Conservation (phyloP, 163 green algal species). For the Chlamydomonas reinhardtii region DNA sequence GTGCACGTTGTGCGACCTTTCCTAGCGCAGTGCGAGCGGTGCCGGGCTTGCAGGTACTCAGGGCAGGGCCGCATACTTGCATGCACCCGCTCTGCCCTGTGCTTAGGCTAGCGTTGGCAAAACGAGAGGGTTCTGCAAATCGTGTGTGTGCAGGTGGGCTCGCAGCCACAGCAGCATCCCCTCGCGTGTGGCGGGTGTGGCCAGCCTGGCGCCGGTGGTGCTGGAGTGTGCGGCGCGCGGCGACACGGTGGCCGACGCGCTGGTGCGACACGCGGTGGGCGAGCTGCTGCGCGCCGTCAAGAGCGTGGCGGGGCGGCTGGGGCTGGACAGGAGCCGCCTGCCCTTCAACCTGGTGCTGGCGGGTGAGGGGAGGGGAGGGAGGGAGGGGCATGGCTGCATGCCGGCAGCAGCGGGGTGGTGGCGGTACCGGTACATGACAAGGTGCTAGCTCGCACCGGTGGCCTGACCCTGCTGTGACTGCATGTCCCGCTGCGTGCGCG, state of each 20-base stretch:
- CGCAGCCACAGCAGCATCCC: slow-evolving; percentile 9
- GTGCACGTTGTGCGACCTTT: no score
- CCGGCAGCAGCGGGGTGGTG: no score
- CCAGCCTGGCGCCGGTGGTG: slow-evolving; percentile 40
- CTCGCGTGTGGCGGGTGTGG: slow-evolving; percentile 27
- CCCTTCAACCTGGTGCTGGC: slow-evolving; percentile 43
- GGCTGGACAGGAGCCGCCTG: slow-evolving; percentile 21
- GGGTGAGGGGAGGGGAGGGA: no score
- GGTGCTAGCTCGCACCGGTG: no score
- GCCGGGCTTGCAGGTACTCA: no score
- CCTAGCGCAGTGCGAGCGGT: no score
- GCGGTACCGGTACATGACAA: no score
- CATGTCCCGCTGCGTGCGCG: not conserved
- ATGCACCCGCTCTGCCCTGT: no score
- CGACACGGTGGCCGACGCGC: slow-evolving; percentile 43
- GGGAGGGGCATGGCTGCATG: not conserved
- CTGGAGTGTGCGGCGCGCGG: slow-evolving; percentile 33
- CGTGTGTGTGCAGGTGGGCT: slow-evolving; percentile 20
- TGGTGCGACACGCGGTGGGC: slow-evolving; percentile 42
- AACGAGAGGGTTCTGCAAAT: no score
- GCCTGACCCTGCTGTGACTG: no score
- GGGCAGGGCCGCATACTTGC: no score
- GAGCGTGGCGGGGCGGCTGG: slow-evolving; percentile 31
- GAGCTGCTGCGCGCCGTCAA: slow-evolving; percentile 43
- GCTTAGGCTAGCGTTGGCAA: no score